Evolutionary conservation across 2,329 filamentous ascomycete species (phyloP), one percentile per base, ranked within the genome.

Genomic region (Metarhizium album): DNA sequence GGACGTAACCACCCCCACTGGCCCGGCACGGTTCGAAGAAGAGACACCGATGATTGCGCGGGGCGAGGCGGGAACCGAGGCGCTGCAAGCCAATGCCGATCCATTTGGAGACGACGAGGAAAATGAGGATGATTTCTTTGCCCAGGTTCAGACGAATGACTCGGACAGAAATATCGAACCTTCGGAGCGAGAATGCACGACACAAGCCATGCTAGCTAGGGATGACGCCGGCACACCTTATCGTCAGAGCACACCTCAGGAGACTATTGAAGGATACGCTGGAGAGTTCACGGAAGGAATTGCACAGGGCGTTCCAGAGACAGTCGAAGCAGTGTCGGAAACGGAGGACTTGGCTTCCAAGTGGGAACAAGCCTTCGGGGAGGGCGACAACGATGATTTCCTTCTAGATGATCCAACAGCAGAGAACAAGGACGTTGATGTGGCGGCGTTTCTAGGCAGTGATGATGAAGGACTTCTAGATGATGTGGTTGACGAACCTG

Each of bases 361-460:
- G 58, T 95, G 91, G 87, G 80, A 88, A 56, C 85, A 87, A 45
- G 87, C 88, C 42, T 79, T 96, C 59, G 87, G 74, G 14, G 85
- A 87, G 46, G 85, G 90, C 56, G 82, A 89, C 53, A 81, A 89
- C 54, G 82, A 83, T 23, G 74, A 74, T 23, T 76, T 83, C 42
- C 72, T 87, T 13, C 65, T 82, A 2, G 79, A 81, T 9, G 81
- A 87, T 31, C 68, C 74, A 14, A 62, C 66, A 2, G 62, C 64
- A 24, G 70, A 70, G 33, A 57, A 53, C 9, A 62, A 66, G 29
- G 74, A 74, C 49, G 60, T 86, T 18, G 83, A 87, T 57, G 75
- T 82, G 1, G 71, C 79, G 24, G 75, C 76, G 1, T 82, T 91
- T 57, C 83, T 90, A 56, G 82, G 86, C 45, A 90, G 90, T 57